Percentiles rank a stretch among this genome's conserved stretches.
phyloP scores from a whole-genome alignment of 2,329 filamentous ascomycete genomes.

The Gaeumannomyces tritici region DNA sequence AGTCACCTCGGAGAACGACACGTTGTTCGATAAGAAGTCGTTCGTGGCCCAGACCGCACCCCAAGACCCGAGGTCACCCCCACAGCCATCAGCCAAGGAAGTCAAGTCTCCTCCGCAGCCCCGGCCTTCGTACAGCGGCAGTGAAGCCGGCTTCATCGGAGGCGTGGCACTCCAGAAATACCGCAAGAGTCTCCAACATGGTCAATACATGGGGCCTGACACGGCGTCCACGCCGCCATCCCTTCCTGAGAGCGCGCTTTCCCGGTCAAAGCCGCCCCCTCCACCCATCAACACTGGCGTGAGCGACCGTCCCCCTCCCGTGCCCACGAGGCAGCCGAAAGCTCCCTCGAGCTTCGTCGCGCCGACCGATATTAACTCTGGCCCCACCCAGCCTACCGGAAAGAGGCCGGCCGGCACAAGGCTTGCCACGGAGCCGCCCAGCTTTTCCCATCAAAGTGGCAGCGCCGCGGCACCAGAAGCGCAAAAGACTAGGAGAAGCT shows the following conservation, averaged over 20 bases:
- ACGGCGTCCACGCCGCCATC: conserved; percentile 7
- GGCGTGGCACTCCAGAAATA: conserved; percentile 44
- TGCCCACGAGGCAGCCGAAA: conserved; percentile 20
- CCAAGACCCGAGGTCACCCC: conserved; percentile 10
- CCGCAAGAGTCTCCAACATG: conserved; percentile 24
- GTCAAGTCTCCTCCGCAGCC: conserved; percentile 5
- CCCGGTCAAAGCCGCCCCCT: conserved; percentile 21
- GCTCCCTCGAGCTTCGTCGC: conserved; percentile 33
- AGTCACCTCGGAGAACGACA: conserved; percentile 31
- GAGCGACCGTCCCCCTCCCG: conserved; percentile 18
- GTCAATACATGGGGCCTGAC: conserved; percentile 5
- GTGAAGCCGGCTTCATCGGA: conserved; percentile 40
- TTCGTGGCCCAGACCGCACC: conserved; percentile 3
- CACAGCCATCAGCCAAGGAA: conserved; percentile 9
- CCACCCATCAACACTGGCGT: conserved; percentile 25
- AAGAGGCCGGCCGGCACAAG: conserved; percentile 33
- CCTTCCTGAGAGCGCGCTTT: conserved; percentile 15
- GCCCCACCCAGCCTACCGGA: conserved; percentile 14
- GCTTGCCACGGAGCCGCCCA: conserved; percentile 26
- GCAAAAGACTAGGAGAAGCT: conserved; percentile 39
- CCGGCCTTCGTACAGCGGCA: conserved; percentile 23
- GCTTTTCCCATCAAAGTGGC: conserved; percentile 9
- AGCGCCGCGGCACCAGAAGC: conserved; percentile 21
- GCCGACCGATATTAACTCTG: conserved; percentile 36
- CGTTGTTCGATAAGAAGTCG: neutral